Percentiles rank a stretch among this genome's conserved stretches.
Conservation (phyloP, 257 asterid species). For the Lantana camara region DNA sequence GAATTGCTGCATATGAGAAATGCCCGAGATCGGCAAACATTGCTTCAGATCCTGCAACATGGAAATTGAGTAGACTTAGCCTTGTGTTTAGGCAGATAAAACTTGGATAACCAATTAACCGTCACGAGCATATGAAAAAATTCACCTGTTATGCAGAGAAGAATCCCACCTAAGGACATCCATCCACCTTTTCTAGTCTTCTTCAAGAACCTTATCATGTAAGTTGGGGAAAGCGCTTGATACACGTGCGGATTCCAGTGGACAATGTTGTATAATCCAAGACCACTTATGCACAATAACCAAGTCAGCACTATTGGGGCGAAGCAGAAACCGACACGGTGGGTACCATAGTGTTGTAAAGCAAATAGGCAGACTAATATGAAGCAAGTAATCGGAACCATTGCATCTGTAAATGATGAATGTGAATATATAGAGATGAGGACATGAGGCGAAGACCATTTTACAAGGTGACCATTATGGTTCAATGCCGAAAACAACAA, state of each 20-base stretch:
- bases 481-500: conserved; percentile 13
- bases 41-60: conserved; percentile 87
- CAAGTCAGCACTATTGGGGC: conserved; percentile 85
- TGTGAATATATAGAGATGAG: too few relatives aligned
- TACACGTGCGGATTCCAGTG: conserved; percentile 87
- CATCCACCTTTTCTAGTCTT: conserved; percentile 97
- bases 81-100: too few relatives aligned
- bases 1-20: conserved; percentile 89
- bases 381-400: conserved; percentile 93
- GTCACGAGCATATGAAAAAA: neutral
- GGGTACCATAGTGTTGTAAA: conserved; percentile 96
- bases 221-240: conserved; percentile 85
- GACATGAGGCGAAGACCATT: too few relatives aligned
- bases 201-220: conserved; percentile 84
- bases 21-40: conserved; percentile 99
- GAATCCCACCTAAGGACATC: conserved; percentile 98
- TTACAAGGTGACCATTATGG: too few relatives aligned
- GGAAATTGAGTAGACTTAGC: neutral
- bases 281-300: conserved; percentile 83
- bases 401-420: conserved; percentile 72
- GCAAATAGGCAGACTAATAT: conserved; percentile 92
- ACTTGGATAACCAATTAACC: too few relatives aligned
- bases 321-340: conserved; percentile 78
- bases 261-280: conserved; percentile 81
- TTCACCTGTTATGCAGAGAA: conserved; percentile 93